Evolutionary conservation across 148 eudicot species (phyloP), one percentile per base, ranked within the genome.

Genomic region (Rhododendron vialii): DNA sequence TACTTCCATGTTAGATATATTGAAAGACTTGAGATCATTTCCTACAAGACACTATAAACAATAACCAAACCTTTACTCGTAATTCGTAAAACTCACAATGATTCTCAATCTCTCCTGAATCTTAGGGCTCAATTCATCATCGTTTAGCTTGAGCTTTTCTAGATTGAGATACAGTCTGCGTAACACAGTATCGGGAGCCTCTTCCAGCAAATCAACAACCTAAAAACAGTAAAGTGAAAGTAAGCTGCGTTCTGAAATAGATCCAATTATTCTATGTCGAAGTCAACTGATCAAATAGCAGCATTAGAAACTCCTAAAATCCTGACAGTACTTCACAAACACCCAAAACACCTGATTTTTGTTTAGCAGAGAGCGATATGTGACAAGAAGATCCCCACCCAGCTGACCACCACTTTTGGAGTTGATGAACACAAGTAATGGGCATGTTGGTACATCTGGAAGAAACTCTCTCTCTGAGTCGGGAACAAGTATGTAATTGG

Each of bases 391-490:
- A 84, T 92, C 89, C 80, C 98, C 98, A 81, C 99, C 99, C 43
- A 97, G 91, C 89, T 97, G 99, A 48, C 99, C 99, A n/a, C 99
- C 99, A 90, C 99, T 97, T 91, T 89, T 93, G 43, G 99, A 97
- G 90, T 97, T 97, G 48, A 94, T 87, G 79, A 97, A 97, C 36
- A 95, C 99, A 38, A 97, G 74, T 43, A 94, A 94, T 43, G 98
- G 99, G 79, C 93, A 95, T 45, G 81, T 86, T 30, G 98, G 98
- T 80, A 71, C 87, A 82, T 82, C 86, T 4, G 89, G 78, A 73
- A 84, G 84, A 8, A 4, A n/a, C 86, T 91, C 89, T 30, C 53
- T 88, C 83, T 90, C 69, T 15, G 88, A 67, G 36, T 90, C 89
- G 0, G 90, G 90, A 35, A 81, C 87, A 71, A 97, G 85, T 90